Evolutionary conservation across 2,329 filamentous ascomycete species (phyloP), one percentile per base, ranked within the genome.

Genomic region (Diaporthe citri): DNA sequence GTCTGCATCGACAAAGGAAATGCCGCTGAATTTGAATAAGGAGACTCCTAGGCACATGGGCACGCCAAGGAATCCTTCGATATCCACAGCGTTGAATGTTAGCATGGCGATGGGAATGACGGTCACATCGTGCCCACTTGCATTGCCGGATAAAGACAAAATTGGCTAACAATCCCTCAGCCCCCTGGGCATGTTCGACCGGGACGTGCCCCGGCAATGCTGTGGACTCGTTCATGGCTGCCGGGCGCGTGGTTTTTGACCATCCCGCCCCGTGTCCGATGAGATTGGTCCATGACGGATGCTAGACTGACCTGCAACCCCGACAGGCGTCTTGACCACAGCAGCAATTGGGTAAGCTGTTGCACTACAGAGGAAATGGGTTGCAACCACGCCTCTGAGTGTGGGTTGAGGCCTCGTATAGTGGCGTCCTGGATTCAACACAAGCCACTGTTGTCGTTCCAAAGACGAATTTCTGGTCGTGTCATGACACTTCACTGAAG

Each of bases 21-120:
- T 41, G 10, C 34, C 15, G 48, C 31, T 55, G 64, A 13, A 55
- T 55, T 41, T 69, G 64, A 41, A 69, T 17, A 55, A 55, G 34
- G 64, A 69, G 64, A 25, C 25, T 15, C 25, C 48, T 15, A 55
- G n/a, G 64, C 48, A 69, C 9, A 39, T 39, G 64, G 48, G 20
- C 34, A 52, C 34, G 64, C 64, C 64, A 69, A 69, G 64, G n/a
- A 69, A 69, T 69, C 64, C 64, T 69, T 69, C 64, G 64, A 52
- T 28, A 67, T 67, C 46, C 64, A 67, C 64, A 39, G 3, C 22
- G 17, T 25, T 48, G 25, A 55, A 41, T 55, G 34, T 15, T n/a
- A 69, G 31, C 41, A 41, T 41, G 64, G 48, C 64, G 34, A 48
- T 41, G 48, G 46, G 20, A 41, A 69, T 69, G 48, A 69, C 48